phyloP scores from a whole-genome alignment of 2,329 filamentous ascomycete genomes.

The Fusarium xyrophilum region DNA sequence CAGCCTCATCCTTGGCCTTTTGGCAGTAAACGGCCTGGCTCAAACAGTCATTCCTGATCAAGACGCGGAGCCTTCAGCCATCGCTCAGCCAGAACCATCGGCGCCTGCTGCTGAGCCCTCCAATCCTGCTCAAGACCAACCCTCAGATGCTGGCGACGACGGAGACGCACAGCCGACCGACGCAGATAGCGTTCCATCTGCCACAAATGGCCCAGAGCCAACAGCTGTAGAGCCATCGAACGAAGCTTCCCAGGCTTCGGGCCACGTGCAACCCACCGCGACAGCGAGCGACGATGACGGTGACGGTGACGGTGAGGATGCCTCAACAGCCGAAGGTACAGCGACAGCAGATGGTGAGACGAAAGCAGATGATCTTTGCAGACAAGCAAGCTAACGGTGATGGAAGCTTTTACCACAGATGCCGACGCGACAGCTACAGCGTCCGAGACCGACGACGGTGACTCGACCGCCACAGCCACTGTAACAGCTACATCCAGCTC shows the following conservation, averaged over 20 bases:
- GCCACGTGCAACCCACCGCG: constrained; percentile 2
- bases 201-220: constrained; percentile 4
- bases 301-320: not conserved
- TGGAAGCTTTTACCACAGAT: constrained; percentile 15
- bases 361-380: not conserved
- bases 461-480: constrained; percentile 6
- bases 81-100: constrained; percentile 21
- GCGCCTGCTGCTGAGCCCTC: constrained; percentile 21
- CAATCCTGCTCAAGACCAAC: constrained; percentile 2
- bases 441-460: not conserved
- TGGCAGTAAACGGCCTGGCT: constrained; percentile 24
- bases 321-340: constrained; percentile 10
- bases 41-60: constrained; percentile 13
- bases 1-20: constrained; percentile 24
- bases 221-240: constrained; percentile 8
- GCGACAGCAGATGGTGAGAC: constrained; percentile 19
- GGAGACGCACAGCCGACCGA: constrained; percentile 1
- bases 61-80: constrained; percentile 7
- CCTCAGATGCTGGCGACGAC: not conserved
- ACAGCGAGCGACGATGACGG: not conserved
- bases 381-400: not conserved
- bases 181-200: not conserved
- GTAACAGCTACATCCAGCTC: constrained; percentile 12
- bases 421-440: constrained; percentile 6
- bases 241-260: constrained; percentile 4